Evolutionary conservation across 2,329 filamentous ascomycete species (phyloP), one percentile per base, ranked within the genome.

Genomic region (Colletotrichum tofieldiae): DNA sequence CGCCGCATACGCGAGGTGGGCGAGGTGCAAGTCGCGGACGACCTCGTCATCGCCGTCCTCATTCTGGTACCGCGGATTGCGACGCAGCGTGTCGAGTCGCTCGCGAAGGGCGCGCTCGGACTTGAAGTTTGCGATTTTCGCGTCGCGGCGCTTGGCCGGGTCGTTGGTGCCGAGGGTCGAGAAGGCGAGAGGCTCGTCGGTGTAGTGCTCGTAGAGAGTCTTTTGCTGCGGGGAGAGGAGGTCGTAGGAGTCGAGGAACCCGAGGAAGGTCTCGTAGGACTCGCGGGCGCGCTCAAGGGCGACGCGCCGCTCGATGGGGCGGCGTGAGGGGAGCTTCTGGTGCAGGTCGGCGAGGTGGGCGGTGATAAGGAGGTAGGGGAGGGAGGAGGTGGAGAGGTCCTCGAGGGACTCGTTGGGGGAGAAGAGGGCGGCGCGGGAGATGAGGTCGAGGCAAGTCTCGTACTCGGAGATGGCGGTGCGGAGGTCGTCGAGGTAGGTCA

Each of bases 371-470:
- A 99, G 88, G 81, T 96, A 97, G 83, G 94, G 94, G 41, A 99
- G 84, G 78, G 97, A 92, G n/a, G 89, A 87, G 1, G 96, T 97
- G 18, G 93, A 86, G 41, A 98, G 85, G 83, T 99, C 96, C 73
- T 99, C 96, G 49, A 96, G 83, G 0, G 90, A 89, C 82, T 99
- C 96, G 82, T 99, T 99, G 45, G 91, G 87, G 76, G 94, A 98
- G 88, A 98, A 98, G 65, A 99, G 86, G 0, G 93, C 92, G 35
- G 96, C 86, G 72, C 90, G 87, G 75, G 90, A 86, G 75, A 94
- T 90, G 67, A 93, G 89, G 71, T 89, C 85, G 71, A 93, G 86
- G 81, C 93, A 95, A 80, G 93, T 87, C 77, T 93, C 87, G 83
- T 97, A 96, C 65, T 91, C 88, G 74, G 88, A 83, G 76, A 97